phyloP scores from a whole-genome alignment of 192 early-diverging fungal species.

The Gigaspora rosea region DNA sequence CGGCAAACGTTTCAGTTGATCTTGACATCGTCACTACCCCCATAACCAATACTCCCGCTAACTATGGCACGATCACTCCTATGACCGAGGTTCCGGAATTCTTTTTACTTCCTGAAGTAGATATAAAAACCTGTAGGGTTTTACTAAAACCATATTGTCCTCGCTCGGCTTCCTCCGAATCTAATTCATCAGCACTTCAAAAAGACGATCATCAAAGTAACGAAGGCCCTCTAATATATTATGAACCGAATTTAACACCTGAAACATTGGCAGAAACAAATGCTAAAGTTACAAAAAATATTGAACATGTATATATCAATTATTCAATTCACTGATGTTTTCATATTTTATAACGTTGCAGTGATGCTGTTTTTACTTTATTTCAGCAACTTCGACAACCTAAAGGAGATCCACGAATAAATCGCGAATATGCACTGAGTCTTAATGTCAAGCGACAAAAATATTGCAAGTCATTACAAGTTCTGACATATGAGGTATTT shows the following conservation, averaged over 20 bases:
- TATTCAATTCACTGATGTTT: not conserved
- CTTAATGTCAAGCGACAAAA: not conserved
- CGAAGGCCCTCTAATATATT: not conserved
- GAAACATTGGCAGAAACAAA: not conserved
- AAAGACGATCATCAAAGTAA: not conserved
- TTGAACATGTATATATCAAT: not conserved
- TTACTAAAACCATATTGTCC: not conserved
- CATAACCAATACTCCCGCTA: too few species aligned
- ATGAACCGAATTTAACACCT: slow-evolving; percentile 2
- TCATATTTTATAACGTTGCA: not conserved
- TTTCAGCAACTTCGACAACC: not conserved
- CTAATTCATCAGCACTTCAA: not conserved
- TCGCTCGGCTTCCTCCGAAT: not conserved
- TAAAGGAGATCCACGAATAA: not conserved
- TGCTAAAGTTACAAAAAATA: not conserved
- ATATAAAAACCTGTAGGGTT: too few species aligned
- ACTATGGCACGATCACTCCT: too few species aligned
- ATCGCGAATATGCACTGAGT: not conserved
- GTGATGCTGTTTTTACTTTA: not conserved
- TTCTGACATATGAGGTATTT: slow-evolving; percentile 12
- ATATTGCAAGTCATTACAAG: not conserved
- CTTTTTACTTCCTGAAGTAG: too few species aligned
- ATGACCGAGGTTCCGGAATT: too few species aligned
- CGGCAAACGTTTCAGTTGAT: too few species aligned
- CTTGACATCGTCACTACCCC: too few species aligned